A percentile compares a stretch with the other conserved stretches of the same genome.
These are phyloP conservation scores for Quercus phellos DNA, from an alignment of 331 rosid genomes.

Conservation along the genomic window DNA sequence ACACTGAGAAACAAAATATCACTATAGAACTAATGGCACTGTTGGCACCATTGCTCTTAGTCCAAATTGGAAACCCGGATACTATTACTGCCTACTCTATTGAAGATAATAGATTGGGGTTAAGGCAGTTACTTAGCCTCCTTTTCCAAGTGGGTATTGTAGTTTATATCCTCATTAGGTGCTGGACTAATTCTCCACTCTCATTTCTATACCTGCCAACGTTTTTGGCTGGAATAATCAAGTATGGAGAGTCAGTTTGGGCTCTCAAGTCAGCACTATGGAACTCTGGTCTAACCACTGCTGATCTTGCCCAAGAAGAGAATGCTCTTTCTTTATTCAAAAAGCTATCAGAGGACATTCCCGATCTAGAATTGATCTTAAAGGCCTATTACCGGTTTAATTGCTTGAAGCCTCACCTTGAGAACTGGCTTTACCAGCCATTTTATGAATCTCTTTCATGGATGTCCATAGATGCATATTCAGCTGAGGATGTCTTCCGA, in stretches of 20 bases:
- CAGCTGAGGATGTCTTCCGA: constrained; percentile 38
- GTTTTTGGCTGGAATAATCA: constrained; percentile 44
- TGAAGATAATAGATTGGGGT: constrained; percentile 56
- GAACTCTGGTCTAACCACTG: constrained; percentile 34
- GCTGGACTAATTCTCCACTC: constrained; percentile 46
- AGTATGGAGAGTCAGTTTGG: constrained; percentile 60
- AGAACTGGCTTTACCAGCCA: constrained; percentile 59
- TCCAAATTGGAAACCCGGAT: constrained; percentile 65
- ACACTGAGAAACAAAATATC: constrained; percentile 26
- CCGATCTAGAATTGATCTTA: constrained; percentile 40
- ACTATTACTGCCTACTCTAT: constrained; percentile 67
- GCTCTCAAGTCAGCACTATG: constrained; percentile 55
- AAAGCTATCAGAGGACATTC: constrained; percentile 33
- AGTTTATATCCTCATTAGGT: constrained; percentile 46
- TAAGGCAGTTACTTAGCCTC: constrained; percentile 46
- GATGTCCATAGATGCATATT: constrained; percentile 31
- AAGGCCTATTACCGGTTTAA: constrained; percentile 57
- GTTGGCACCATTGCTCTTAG: constrained; percentile 58
- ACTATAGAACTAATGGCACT: constrained; percentile 39
- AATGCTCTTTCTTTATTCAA: constrained; percentile 36
- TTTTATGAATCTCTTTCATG: constrained; percentile 31
- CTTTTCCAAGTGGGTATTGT: constrained; percentile 47
- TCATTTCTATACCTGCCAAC: constrained; percentile 55
- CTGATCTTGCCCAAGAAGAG: constrained; percentile 39
- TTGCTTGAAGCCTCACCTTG: constrained; percentile 60